These are phyloP conservation scores for Coemansia sp. DNA, from an alignment of 192 early-diverging fungal genomes.

Conservation along the genomic window DNA sequence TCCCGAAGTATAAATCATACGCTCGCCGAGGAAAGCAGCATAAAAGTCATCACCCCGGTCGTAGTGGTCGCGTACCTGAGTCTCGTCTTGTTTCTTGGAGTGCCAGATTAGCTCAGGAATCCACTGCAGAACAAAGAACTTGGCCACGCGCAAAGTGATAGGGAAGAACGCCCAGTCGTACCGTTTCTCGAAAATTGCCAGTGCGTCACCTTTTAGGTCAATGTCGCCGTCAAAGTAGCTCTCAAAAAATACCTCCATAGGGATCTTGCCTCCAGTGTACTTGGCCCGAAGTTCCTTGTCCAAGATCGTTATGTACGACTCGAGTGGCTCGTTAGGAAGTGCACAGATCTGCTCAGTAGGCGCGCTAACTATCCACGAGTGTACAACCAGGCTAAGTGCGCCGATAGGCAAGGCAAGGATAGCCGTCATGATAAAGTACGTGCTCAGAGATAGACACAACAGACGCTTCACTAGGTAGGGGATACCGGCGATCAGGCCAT, in stretches of 20 bases:
- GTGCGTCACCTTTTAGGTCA: slow-evolving; percentile 85
- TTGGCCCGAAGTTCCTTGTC: slow-evolving; percentile 72
- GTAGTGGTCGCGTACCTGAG: slow-evolving; percentile 97
- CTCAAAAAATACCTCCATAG: slow-evolving; percentile 98
- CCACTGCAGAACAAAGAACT: slow-evolving; percentile 96
- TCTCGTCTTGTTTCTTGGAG: slow-evolving; percentile 96
- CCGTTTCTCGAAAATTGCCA: slow-evolving; percentile 86
- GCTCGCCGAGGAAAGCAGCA: slow-evolving; percentile 88
- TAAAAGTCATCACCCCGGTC: slow-evolving; percentile 99
- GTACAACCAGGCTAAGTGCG: slow-evolving; percentile 68
- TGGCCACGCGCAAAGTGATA: slow-evolving; percentile 80
- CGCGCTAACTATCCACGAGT: slow-evolving; percentile 67
- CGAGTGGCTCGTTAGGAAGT: slow-evolving; percentile 79
- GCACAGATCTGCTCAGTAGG: slow-evolving; percentile 63
- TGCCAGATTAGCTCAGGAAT: slow-evolving; percentile 98
- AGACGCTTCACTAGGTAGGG: slow-evolving; percentile 69
- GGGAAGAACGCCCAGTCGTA: slow-evolving; percentile 95
- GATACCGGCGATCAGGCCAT: slow-evolving; percentile 61
- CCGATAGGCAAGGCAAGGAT: slow-evolving; percentile 74
- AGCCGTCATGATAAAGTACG: slow-evolving; percentile 64
- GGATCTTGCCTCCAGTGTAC: slow-evolving; percentile 87
- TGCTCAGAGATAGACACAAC: slow-evolving; percentile 65
- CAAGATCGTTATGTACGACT: slow-evolving; percentile 90
- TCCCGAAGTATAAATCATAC: slow-evolving; percentile 97
- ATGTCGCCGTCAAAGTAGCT: slow-evolving; percentile 96